Evolutionary conservation across 768 basidiomycete genomes (phyloP), one percentile per base, ranked within the genome.

Genomic region (Crassisporium funariophilum): DNA sequence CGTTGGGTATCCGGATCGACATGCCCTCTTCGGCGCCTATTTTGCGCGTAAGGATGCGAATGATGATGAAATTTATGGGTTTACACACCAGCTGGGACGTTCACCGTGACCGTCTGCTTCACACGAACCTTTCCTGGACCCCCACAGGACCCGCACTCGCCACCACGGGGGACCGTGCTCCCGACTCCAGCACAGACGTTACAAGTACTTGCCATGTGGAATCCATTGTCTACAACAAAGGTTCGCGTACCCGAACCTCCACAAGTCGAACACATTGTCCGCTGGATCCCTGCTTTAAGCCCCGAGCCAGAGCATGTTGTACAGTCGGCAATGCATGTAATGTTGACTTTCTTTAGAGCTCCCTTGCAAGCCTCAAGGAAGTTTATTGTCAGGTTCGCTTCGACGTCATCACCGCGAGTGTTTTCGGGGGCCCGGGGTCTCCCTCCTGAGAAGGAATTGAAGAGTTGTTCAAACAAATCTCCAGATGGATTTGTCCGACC

Each of bases 361-460:
- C 97, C 97, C 67, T 88, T 92, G 72, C 91, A 93, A n/a, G 95
- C 88, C 50, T 99, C 97, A 68, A 95, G 79, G 72, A 99, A 99
- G 36, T 75, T 80, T 54, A 99, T 72, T 36, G 77, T 79, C 58
- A 98, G 57, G 25, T 73, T 75, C 7, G 86, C 76, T 64, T 97
- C 91, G 39, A 98, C 75, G 63, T 98, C 91, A 48, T 83, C 83
- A 44, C 95, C 93, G 52, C 81, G 79, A 15, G 70, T 59, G 66
- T 78, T 58, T 41, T 66, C 66, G 16, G 65, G 63, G 56, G 72
- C 74, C 3, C 72, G 73, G 44, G 72, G 65, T 48, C 75, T 71
- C 53, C 74, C 60, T 50, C 71, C 69, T 22, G 66, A 79, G 41
- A 86, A 79, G 6, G 76, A 73, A 24, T 87, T 87, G 54, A 99